phyloP scores from a whole-genome alignment of 1,139 yeast species.

The Taphrina wiesneri region DNA sequence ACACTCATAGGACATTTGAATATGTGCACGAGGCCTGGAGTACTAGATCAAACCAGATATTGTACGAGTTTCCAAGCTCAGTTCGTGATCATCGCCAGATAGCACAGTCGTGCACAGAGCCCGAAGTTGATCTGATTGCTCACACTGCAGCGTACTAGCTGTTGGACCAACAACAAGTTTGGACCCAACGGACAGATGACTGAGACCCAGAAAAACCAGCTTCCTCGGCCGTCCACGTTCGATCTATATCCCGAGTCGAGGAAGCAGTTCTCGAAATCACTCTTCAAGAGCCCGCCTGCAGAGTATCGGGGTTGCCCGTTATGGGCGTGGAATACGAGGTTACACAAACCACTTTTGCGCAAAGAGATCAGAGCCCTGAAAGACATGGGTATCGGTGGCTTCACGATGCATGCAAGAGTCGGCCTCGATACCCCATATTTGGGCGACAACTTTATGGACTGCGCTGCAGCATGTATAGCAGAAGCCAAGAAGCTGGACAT shows the following conservation, averaged over 20 bases:
- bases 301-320: conserved; percentile 31
- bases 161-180: too few species aligned
- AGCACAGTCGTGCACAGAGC: too few species aligned
- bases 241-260: conserved; percentile 22
- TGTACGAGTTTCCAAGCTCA: too few species aligned
- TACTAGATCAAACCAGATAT: too few species aligned
- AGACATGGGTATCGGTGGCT: conserved; percentile 29
- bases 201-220: neutral
- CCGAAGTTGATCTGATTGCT: too few species aligned
- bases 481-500: conserved; percentile 23
- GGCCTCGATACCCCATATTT: conserved; percentile 29
- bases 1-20: too few species aligned
- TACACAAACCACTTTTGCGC: conserved; percentile 26
- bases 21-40: too few species aligned
- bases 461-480: conserved; percentile 19
- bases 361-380: conserved; percentile 23
- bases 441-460: conserved; percentile 20
- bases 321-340: conserved; percentile 30
- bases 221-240: conserved; percentile 7
- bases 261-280: neutral
- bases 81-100: too few species aligned
- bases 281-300: conserved; percentile 9
- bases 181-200: neutral
- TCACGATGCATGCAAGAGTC: conserved; percentile 32
- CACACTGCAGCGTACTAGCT: too few species aligned